These are phyloP conservation scores for Botrytis porri DNA, from an alignment of 2,329 filamentous ascomycete species.

Conservation along the genomic window DNA sequence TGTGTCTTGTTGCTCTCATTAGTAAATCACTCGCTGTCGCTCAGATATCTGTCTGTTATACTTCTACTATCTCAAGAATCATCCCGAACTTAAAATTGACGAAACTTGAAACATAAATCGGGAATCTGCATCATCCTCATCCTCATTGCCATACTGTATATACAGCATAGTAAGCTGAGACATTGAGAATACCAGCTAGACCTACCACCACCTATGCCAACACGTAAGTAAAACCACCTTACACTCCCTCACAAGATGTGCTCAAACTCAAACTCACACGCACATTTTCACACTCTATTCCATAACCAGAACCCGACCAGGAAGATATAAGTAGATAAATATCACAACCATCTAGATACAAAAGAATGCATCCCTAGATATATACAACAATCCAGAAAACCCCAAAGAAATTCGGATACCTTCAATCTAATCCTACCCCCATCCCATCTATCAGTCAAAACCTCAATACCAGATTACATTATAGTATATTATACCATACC, in stretches of 20 bases:
- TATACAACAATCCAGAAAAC: neutral
- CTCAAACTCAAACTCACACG: neutral
- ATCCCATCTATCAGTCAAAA: no score
- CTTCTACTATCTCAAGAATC: neutral
- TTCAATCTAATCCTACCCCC: no score
- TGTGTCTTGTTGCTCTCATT: neutral
- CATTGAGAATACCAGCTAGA: neutral
- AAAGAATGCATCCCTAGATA: neutral
- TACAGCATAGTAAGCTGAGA: no score
- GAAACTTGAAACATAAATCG: neutral
- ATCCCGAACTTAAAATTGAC: neutral
- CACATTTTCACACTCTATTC: neutral
- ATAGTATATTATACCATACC: no score
- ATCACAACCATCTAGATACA: neutral
- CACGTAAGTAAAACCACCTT: neutral
- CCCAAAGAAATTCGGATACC: no score
- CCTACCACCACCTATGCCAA: neutral
- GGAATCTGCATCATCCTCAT: no score
- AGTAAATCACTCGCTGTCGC: neutral
- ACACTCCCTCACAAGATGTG: neutral
- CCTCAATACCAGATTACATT: no score
- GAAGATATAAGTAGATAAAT: neutral
- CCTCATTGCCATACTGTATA: no score
- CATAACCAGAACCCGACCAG: neutral
- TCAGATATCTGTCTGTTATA: neutral